Conservation (phyloP, 2,329 filamentous ascomycete species). For the Cladophialophora exuberans region DNA sequence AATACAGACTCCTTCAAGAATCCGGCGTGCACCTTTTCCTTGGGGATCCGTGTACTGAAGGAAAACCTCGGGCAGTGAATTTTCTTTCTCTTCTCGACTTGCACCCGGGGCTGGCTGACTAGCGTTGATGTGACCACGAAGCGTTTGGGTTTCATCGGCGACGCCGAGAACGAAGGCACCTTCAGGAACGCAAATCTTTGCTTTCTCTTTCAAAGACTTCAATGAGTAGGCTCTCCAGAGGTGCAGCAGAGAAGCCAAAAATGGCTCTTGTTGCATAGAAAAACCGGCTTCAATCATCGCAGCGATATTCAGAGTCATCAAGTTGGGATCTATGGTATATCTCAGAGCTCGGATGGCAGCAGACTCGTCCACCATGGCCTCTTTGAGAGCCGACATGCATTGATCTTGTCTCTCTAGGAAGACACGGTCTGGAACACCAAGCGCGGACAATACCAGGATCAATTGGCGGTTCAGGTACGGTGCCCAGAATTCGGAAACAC, state of each 20-base stretch:
- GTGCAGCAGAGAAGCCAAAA: constrained; percentile 74
- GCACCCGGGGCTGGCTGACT: constrained; percentile 40
- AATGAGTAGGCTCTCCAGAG: constrained; percentile 90
- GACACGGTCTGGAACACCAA: constrained; percentile 69
- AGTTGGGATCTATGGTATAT: constrained; percentile 82
- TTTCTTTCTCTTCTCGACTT: constrained; percentile 47
- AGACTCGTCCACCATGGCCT: constrained; percentile 67
- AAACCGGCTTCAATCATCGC: constrained; percentile 80
- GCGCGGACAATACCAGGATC: constrained; percentile 78
- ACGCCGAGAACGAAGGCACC: constrained; percentile 88
- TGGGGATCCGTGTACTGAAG: constrained; percentile 70
- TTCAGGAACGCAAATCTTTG: constrained; percentile 76
- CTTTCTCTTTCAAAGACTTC: constrained; percentile 90
- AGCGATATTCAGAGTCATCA: constrained; percentile 73
- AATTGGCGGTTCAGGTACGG: constrained; percentile 88
- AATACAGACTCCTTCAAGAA: constrained; percentile 77
- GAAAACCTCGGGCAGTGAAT: constrained; percentile 80
- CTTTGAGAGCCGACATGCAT: constrained; percentile 70
- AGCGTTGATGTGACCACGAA: constrained; percentile 70
- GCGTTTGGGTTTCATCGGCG: constrained; percentile 77
- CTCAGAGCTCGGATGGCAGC: constrained; percentile 70
- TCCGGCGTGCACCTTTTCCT: constrained; percentile 58
- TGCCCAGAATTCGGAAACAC: constrained; percentile 73
- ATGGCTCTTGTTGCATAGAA: constrained; percentile 74
- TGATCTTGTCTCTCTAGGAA: constrained; percentile 72